phyloP scores from a whole-genome alignment of 371 early-diverging fungal genomes.

The Mucor velutinosus region DNA sequence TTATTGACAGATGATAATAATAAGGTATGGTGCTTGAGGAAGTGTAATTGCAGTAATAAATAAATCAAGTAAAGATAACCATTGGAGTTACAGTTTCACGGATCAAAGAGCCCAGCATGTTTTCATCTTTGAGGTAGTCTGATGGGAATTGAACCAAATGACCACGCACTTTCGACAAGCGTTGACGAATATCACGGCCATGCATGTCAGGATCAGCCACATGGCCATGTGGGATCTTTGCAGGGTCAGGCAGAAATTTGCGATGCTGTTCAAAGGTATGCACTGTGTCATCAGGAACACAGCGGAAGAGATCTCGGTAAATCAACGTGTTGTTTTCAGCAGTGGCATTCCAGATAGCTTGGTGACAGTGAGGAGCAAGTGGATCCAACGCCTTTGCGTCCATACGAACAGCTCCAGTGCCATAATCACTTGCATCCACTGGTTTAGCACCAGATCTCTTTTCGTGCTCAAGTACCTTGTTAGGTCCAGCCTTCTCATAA shows the following conservation, averaged over 20 bases:
- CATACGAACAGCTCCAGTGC: neutral
- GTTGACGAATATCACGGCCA: slow-evolving; percentile 38
- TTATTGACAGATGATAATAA: no score
- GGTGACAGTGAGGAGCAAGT: slow-evolving; percentile 62
- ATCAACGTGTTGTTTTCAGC: slow-evolving; percentile 70
- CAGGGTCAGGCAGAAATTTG: slow-evolving; percentile 57
- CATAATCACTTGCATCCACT: neutral
- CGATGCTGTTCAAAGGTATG: slow-evolving; percentile 66
- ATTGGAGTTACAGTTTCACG: slow-evolving; percentile 51
- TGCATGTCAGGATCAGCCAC: slow-evolving; percentile 50
- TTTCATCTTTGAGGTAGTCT: slow-evolving; percentile 69
- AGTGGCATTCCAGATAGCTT: slow-evolving; percentile 62
- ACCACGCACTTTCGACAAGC: slow-evolving; percentile 52
- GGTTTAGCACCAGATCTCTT: slow-evolving; percentile 25
- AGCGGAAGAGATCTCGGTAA: slow-evolving; percentile 81
- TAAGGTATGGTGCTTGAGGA: no score
- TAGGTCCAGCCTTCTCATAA: slow-evolving; percentile 26
- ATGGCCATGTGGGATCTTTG: slow-evolving; percentile 59
- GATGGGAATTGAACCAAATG: slow-evolving; percentile 77
- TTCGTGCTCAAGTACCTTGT: slow-evolving; percentile 27
- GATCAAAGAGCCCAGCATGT: slow-evolving; percentile 61
- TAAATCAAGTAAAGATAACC: slow-evolving; percentile 48
- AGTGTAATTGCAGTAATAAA: neutral
- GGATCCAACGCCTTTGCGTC: slow-evolving; percentile 67
- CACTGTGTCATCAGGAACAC: slow-evolving; percentile 85